phyloP scores from a whole-genome alignment of 768 basidiomycete species.

The Austroboletus eburneus region DNA sequence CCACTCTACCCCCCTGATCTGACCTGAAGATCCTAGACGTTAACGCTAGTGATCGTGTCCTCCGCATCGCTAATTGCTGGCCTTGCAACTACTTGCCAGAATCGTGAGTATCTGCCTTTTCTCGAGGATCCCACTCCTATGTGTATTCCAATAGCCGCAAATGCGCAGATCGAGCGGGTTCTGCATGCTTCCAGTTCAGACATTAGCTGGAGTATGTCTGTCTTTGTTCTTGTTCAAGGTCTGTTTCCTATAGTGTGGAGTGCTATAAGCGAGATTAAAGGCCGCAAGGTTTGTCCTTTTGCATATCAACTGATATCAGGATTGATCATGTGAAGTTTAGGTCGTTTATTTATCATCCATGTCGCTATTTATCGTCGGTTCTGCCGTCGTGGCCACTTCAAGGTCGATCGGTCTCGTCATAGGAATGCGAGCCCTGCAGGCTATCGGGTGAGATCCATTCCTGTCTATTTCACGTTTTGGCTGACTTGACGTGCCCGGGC shows the following conservation, averaged over 20 bases:
- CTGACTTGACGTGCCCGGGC: background rate
- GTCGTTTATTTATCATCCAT: conserved; percentile 54
- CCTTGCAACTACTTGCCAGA: conserved; percentile 23
- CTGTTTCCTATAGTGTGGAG: conserved; percentile 64
- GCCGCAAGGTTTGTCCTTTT: conserved; percentile 50
- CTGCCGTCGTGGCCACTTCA: conserved; percentile 54
- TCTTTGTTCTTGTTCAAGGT: conserved; percentile 73
- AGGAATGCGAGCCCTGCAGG: conserved; percentile 65
- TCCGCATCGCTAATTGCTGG: conserved; percentile 28
- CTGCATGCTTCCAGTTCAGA: conserved; percentile 57
- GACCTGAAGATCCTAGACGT: conserved; percentile 11
- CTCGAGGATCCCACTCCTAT: background rate
- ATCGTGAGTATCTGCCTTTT: conserved; percentile 18
- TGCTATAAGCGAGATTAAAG: conserved; percentile 70
- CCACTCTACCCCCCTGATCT: background rate
- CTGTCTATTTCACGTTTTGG: background rate
- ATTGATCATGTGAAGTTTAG: conserved; percentile 24
- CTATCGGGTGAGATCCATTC: conserved; percentile 42
- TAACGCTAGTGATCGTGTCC: conserved; percentile 24
- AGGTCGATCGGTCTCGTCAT: conserved; percentile 56
- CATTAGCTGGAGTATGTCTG: conserved; percentile 64
- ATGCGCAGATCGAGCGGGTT: conserved; percentile 56
- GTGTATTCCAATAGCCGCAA: conserved; percentile 47
- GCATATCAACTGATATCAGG: background rate
- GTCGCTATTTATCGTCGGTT: conserved; percentile 51